Conservation (phyloP, 345 rosid genomes). For the Sisymbrium irio region DNA sequence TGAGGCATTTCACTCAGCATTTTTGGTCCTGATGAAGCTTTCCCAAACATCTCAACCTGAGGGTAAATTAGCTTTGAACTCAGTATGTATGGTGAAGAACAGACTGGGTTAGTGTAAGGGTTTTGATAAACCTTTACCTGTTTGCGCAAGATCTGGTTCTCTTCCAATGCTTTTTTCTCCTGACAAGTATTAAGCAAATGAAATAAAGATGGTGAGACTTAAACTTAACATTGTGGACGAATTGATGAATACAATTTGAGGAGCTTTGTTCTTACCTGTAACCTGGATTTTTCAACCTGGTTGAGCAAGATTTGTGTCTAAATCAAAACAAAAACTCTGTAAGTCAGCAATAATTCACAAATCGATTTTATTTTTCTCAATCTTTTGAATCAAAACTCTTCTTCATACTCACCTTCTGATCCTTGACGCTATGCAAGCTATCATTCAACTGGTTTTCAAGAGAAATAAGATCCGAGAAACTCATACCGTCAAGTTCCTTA, state of each 20-base stretch:
- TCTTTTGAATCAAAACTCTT: background rate
- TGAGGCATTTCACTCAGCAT: slow-evolving; percentile 16
- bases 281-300: slow-evolving; percentile 31
- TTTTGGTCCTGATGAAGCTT: slow-evolving; percentile 19
- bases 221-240: no score
- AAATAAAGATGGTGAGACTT: background rate
- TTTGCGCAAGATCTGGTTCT: slow-evolving; percentile 32
- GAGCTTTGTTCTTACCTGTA: slow-evolving; percentile 21
- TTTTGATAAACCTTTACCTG: slow-evolving; percentile 25
- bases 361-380: no score
- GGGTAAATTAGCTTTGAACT: background rate
- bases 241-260: background rate
- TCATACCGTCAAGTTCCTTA: slow-evolving; percentile 35
- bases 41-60: slow-evolving; percentile 35
- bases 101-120: background rate
- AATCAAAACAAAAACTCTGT: background rate
- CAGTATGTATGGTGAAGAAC: background rate
- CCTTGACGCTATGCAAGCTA: slow-evolving; percentile 35
- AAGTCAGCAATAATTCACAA: slow-evolving; percentile 3
- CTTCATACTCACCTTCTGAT: slow-evolving; percentile 29
- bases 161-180: slow-evolving; percentile 36
- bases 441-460: slow-evolving; percentile 39
- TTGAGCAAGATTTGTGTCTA: slow-evolving; percentile 28
- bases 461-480: slow-evolving; percentile 31
- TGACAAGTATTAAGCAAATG: background rate